phyloP scores from a whole-genome alignment of 2,329 filamentous ascomycete genomes.

The Claviceps citrina region DNA sequence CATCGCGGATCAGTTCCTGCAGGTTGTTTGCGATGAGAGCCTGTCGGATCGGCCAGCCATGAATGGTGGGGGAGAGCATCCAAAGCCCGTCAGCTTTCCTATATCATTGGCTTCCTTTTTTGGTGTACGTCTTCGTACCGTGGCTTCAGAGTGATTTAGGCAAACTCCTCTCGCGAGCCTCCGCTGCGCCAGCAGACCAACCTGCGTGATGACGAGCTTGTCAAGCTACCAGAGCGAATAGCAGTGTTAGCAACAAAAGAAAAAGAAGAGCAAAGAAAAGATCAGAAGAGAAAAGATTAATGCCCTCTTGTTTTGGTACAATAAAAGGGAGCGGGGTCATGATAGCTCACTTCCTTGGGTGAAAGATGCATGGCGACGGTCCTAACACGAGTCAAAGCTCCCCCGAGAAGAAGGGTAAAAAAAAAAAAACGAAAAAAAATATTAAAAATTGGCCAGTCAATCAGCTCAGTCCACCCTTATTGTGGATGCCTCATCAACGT shows the following conservation, averaged over 20 bases:
- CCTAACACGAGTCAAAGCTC: no score
- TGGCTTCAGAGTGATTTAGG: conserved; percentile 81
- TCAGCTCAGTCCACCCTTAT: no score
- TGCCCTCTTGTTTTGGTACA: not conserved
- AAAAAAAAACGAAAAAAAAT: no score
- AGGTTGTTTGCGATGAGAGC: conserved; percentile 76
- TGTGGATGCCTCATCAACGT: no score
- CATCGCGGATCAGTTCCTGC: conserved; percentile 96
- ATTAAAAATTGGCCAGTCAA: no score
- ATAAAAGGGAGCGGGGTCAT: not conserved
- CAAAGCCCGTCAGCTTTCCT: not conserved
- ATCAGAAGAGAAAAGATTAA: no score
- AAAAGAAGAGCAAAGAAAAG: not conserved
- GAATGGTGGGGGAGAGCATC: not conserved
- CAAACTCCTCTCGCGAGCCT: conserved; percentile 76
- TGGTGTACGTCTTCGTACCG: conserved; percentile 35
- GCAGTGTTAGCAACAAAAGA: not conserved
- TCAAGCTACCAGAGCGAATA: conserved; percentile 52
- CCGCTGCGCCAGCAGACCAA: conserved; percentile 74
- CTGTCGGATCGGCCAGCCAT: no score
- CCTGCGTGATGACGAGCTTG: conserved; percentile 85
- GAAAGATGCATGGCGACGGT: conserved; percentile 3
- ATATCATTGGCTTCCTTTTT: not conserved
- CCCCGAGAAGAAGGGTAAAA: no score
- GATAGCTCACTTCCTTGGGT: conserved; percentile 4